Evolutionary conservation across 129 eudicot species (phyloP).

Genomic region (Apium graveolens): DNA sequence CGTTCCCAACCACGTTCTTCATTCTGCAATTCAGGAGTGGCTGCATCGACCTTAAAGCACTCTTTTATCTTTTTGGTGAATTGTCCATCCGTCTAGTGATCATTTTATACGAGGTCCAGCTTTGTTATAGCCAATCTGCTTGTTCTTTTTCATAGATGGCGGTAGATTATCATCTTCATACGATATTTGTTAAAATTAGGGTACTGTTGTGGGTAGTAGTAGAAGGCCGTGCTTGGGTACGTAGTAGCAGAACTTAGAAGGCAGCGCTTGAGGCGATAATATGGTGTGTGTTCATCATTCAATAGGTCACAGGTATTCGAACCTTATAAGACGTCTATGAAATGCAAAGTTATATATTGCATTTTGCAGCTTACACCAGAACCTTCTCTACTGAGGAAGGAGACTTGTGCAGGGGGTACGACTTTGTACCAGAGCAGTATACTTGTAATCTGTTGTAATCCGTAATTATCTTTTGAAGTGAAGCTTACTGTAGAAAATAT

Average conservation of each 20-base stretch:
- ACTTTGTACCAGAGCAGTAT: too few species aligned
- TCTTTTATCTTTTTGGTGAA: neutral
- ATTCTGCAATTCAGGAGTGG: constrained; percentile 95
- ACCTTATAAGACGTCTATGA: neutral
- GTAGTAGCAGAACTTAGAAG: too few species aligned
- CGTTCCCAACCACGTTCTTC: constrained; percentile 63
- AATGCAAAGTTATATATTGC: too few species aligned
- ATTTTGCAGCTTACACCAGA: too few species aligned
- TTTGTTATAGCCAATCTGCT: neutral
- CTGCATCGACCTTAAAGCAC: constrained; percentile 36
- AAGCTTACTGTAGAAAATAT: too few species aligned
- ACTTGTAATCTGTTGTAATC: too few species aligned
- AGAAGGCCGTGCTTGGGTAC: too few species aligned
- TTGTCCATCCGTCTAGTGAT: neutral
- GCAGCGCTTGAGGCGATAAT: neutral
- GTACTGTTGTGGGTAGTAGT: neutral
- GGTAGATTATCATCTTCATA: neutral
- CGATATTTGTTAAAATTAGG: neutral
- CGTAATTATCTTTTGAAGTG: too few species aligned
- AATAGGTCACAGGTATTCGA: neutral
- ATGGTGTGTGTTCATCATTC: neutral
- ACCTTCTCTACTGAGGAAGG: too few species aligned
- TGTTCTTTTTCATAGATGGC: neutral
- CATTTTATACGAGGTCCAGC: neutral
- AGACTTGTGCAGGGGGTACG: too few species aligned